Conservation (phyloP, 345 rosid species). For the Gossypium thurberi region DNA sequence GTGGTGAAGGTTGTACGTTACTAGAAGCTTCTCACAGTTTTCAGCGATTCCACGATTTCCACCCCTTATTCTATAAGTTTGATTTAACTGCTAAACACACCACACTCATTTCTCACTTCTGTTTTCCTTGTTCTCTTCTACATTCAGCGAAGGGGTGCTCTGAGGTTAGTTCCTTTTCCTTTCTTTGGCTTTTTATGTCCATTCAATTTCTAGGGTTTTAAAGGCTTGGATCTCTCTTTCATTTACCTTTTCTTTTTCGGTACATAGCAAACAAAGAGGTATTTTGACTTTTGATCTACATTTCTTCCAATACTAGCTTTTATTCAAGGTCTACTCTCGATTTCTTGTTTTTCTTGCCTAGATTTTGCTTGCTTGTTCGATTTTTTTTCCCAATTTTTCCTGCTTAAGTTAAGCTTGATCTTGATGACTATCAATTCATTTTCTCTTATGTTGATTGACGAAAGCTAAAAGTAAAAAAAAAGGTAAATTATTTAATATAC, state of each 20-base stretch:
- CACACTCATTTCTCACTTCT: too few species aligned
- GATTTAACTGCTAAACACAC: too few species aligned
- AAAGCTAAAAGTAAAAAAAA: background rate
- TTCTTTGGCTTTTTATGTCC: background rate
- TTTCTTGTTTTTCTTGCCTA: background rate
- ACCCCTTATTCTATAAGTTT: too few species aligned
- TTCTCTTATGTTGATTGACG: background rate
- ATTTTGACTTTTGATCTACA: too few species aligned
- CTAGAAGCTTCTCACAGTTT: too few species aligned
- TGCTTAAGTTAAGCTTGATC: background rate
- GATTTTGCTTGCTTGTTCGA: background rate
- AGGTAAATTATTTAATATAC: background rate
- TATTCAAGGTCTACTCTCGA: background rate
- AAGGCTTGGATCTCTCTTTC: background rate
- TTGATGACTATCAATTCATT: background rate
- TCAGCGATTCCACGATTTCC: too few species aligned
- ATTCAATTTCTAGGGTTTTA: background rate
- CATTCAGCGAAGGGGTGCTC: background rate
- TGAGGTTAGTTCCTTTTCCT: slow-evolving; percentile 4
- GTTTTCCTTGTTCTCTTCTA: background rate
- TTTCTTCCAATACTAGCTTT: too few species aligned
- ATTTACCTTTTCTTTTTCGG: background rate
- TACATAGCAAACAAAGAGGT: too few species aligned
- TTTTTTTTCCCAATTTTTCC: background rate
- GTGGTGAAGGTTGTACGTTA: too few species aligned